Conservation (phyloP, 2,329 filamentous ascomycete genomes). For the Cadophora malorum region DNA sequence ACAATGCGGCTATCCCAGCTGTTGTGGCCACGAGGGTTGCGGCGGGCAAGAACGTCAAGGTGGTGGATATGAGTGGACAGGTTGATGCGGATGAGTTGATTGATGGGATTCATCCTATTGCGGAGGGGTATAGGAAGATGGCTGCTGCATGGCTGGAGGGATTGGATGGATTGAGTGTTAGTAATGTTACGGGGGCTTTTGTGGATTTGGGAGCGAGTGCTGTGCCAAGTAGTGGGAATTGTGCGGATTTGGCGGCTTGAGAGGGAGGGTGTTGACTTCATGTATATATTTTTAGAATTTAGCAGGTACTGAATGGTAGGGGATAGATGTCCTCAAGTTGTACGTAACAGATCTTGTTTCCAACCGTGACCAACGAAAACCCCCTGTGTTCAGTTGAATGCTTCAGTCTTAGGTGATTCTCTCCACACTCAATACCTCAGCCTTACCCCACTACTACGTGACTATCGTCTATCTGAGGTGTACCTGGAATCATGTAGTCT, state of each 20-base stretch:
- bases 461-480: too few species aligned
- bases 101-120: conserved; percentile 36
- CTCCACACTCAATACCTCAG: too few species aligned
- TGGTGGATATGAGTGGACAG: conserved; percentile 28
- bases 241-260: conserved; percentile 10
- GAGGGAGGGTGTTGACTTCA: neutral
- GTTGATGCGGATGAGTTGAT: conserved; percentile 22
- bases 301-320: neutral
- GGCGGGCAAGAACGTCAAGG: conserved; percentile 24
- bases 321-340: neutral
- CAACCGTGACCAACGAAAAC: neutral
- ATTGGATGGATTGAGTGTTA: neutral
- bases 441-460: too few species aligned
- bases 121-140: conserved; percentile 34
- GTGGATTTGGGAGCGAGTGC: conserved; percentile 8
- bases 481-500: neutral
- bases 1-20: conserved; percentile 32
- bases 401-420: neutral
- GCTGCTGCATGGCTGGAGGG: conserved; percentile 27
- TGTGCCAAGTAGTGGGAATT: conserved; percentile 12
- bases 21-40: conserved; percentile 25
- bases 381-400: neutral
- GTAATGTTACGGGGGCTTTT: conserved; percentile 11
- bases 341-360: neutral
- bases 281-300: neutral